Evolutionary conservation across 2,329 filamentous ascomycete genomes (phyloP).

Genomic region (Fusarium longipes): DNA sequence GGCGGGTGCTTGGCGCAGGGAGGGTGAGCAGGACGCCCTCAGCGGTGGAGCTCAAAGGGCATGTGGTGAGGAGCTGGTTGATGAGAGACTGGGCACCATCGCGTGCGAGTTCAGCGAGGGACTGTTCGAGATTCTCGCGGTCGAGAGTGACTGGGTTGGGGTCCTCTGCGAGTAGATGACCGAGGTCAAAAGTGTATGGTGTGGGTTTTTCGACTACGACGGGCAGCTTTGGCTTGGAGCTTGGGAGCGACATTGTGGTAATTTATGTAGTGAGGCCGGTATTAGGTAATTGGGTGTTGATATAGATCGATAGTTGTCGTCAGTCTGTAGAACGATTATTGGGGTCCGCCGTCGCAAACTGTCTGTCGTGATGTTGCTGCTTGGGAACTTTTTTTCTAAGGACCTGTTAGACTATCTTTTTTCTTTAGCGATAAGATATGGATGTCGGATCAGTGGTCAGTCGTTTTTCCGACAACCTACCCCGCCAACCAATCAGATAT

Average conservation of each 20-base stretch:
- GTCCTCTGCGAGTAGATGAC: slow-evolving; percentile 86
- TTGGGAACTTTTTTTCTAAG: slow-evolving; percentile 42
- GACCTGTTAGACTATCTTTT: slow-evolving; percentile 24
- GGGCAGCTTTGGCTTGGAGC: slow-evolving; percentile 63
- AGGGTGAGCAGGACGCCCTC: slow-evolving; percentile 83
- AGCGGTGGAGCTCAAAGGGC: slow-evolving; percentile 76
- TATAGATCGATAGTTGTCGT: neutral
- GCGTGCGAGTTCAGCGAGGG: slow-evolving; percentile 79
- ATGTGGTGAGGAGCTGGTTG: slow-evolving; percentile 93
- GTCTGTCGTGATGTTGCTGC: slow-evolving; percentile 19
- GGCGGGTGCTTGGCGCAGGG: slow-evolving; percentile 73
- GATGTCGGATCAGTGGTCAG: slow-evolving; percentile 45
- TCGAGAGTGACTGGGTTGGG: slow-evolving; percentile 80
- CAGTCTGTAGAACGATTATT: neutral
- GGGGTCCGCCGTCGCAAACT: slow-evolving; percentile 10
- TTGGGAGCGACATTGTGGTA: slow-evolving; percentile 51
- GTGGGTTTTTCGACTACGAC: slow-evolving; percentile 82
- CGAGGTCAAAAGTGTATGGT: slow-evolving; percentile 92
- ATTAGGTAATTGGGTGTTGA: neutral
- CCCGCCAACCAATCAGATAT: slow-evolving; percentile 34
- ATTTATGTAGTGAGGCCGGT: neutral
- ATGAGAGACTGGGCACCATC: slow-evolving; percentile 92
- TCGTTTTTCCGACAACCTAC: slow-evolving; percentile 40
- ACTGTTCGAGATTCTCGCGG: slow-evolving; percentile 67
- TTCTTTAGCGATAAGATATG: slow-evolving; percentile 45